These are phyloP conservation scores for Termitomyces sp. DNA, from an alignment of 768 basidiomycete species.

Conservation along the genomic window DNA sequence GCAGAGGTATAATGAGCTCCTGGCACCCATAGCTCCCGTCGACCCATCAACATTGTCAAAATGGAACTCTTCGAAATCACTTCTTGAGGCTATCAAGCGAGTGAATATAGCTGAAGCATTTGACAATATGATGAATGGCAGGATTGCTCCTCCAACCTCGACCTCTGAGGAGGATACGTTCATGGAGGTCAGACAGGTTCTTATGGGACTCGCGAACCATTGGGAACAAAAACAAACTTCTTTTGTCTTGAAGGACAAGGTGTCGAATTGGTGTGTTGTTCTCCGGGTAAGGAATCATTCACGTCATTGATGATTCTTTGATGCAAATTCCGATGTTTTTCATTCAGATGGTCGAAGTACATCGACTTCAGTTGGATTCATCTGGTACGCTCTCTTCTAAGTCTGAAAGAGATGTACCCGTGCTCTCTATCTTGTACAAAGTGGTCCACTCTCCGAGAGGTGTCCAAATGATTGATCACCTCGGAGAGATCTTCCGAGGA, in stretches of 20 bases:
- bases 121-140: conserved; percentile 3
- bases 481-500: conserved; percentile 8
- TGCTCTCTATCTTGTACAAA: conserved; percentile 22
- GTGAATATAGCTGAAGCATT: conserved; percentile 16
- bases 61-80: conserved; percentile 13
- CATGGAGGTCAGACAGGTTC: conserved; percentile 20
- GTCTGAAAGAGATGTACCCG: conserved; percentile 16
- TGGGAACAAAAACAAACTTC: conserved; percentile 11
- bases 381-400: conserved; percentile 1
- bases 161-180: conserved; percentile 22
- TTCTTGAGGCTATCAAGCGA: conserved; percentile 14
- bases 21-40: conserved; percentile 9
- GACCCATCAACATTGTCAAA: conserved; percentile 6
- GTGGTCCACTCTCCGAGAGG: conserved; percentile 14
- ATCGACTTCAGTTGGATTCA: neutral
- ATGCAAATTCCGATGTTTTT: neutral
- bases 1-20: conserved; percentile 15
- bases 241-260: conserved; percentile 16
- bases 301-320: neutral
- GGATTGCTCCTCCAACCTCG: conserved; percentile 5
- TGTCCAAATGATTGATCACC: conserved; percentile 11
- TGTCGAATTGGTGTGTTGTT: conserved; percentile 17
- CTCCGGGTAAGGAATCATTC: conserved; percentile 13
- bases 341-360: conserved; percentile 19
- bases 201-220: conserved; percentile 16